These are phyloP conservation scores for Prunus salicina DNA, from an alignment of 306 rosid species.

Conservation along the genomic window DNA sequence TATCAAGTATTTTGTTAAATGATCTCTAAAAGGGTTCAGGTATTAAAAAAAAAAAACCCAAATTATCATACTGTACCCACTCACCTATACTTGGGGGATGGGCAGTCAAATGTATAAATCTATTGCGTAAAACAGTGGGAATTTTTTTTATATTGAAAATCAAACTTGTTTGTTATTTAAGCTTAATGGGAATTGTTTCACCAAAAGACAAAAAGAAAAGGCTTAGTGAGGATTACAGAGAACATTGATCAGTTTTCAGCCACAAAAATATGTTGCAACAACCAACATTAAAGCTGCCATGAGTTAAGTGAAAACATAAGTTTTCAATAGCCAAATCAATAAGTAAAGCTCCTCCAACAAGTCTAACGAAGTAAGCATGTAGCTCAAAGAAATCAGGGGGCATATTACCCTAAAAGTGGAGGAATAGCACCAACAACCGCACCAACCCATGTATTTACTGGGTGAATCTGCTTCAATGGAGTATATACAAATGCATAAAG, in stretches of 20 bases:
- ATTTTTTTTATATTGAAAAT: neutral
- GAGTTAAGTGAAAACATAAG: neutral
- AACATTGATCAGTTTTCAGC: neutral
- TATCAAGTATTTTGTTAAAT: too few species aligned
- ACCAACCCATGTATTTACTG: constrained; percentile 95
- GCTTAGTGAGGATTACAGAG: neutral
- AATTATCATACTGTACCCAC: too few species aligned
- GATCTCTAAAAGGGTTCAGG: too few species aligned
- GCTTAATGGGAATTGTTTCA: neutral
- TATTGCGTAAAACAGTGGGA: neutral
- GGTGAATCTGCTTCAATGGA: constrained; percentile 95
- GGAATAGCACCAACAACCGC: constrained; percentile 98
- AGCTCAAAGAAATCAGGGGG: constrained; percentile 1
- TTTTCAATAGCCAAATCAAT: neutral
- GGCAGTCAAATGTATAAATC: neutral
- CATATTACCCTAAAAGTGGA: constrained; percentile 87
- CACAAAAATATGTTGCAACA: neutral
- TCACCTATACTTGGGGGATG: neutral
- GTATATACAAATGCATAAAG: constrained; percentile 90
- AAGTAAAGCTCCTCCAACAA: neutral
- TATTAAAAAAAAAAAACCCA: too few species aligned
- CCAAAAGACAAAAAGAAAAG: too few species aligned
- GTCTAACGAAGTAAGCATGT: neutral
- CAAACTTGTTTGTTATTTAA: neutral
- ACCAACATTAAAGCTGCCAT: neutral